Percentiles rank a stretch among this genome's conserved stretches.
Evolutionary conservation across 768 basidiomycete genomes (phyloP).

Genomic region (Sarcodon sp.): DNA sequence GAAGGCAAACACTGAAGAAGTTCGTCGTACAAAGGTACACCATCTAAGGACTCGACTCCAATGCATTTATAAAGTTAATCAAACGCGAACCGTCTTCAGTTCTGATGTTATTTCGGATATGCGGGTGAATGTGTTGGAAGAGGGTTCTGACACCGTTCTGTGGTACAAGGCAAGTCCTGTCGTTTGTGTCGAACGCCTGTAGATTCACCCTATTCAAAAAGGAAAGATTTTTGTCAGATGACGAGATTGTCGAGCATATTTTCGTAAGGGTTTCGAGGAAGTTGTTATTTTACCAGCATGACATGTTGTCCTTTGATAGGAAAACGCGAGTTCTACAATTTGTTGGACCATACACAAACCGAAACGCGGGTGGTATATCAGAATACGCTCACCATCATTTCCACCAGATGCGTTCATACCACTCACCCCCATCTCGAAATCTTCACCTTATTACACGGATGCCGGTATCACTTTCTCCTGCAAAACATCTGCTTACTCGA

Average conservation of each 20-base stretch:
- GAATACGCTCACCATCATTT: constrained; percentile 57
- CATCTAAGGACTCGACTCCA: too few species aligned
- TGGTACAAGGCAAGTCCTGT: constrained; percentile 57
- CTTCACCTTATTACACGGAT: constrained; percentile 17
- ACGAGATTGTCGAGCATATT: constrained; percentile 65
- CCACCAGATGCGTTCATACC: constrained; percentile 33
- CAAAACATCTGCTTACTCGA: constrained; percentile 13
- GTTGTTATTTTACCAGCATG: not conserved
- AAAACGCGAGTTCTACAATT: constrained; percentile 51
- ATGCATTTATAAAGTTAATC: too few species aligned
- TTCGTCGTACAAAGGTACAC: too few species aligned
- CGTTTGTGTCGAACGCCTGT: constrained; percentile 2
- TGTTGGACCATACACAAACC: constrained; percentile 74
- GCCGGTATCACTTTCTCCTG: constrained; percentile 23
- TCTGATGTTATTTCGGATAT: constrained; percentile 65
- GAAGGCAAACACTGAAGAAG: too few species aligned
- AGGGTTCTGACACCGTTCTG: constrained; percentile 40
- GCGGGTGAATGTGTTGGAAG: constrained; percentile 49
- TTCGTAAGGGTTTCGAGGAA: constrained; percentile 32
- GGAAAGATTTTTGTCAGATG: constrained; percentile 64
- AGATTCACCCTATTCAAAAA: constrained; percentile 18
- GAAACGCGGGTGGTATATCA: constrained; percentile 77
- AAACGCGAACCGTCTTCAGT: constrained; percentile 22
- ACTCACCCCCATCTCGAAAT: constrained; percentile 18
- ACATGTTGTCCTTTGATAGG: constrained; percentile 21